These are phyloP conservation scores for Trypanosoma lewisi DNA, from an alignment of 208 protist species.

Conservation along the genomic window DNA sequence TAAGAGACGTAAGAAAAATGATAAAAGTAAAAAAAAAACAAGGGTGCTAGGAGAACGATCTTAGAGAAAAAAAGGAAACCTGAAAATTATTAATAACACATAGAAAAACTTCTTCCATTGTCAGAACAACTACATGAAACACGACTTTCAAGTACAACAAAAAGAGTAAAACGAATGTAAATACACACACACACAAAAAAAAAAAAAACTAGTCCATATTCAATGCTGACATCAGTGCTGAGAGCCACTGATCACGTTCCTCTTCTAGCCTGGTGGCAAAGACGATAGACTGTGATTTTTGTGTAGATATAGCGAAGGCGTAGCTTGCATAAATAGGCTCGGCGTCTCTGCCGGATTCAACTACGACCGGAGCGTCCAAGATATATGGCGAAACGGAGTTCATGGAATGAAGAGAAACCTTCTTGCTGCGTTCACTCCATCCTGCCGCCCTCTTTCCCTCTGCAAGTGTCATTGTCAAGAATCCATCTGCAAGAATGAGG, in stretches of 20 bases:
- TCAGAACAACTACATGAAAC: no score
- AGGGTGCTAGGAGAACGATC: background rate
- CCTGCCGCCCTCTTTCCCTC: constrained; percentile 55
- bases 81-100: constrained; percentile 2
- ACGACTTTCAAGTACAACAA: no score
- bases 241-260: constrained; percentile 72
- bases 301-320: constrained; percentile 61
- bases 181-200: constrained; percentile 2
- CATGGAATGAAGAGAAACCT: constrained; percentile 57
- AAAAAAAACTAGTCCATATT: constrained; percentile 58
- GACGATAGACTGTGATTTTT: constrained; percentile 71
- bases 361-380: constrained; percentile 42
- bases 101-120: no score
- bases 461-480: constrained; percentile 76
- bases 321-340: constrained; percentile 17
- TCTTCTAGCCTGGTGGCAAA: constrained; percentile 58
- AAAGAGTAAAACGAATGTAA: constrained; percentile 12
- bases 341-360: constrained; percentile 5
- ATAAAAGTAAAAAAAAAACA: constrained; percentile 20
- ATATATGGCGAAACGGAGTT: constrained; percentile 62
- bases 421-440: constrained; percentile 64
- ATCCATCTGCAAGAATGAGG: constrained; percentile 44
- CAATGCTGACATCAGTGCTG: constrained; percentile 50
- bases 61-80: constrained; percentile 11
- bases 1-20: background rate